phyloP scores from a whole-genome alignment of 495 filamentous ascomycete genomes.

The Durotheca rogersii region DNA sequence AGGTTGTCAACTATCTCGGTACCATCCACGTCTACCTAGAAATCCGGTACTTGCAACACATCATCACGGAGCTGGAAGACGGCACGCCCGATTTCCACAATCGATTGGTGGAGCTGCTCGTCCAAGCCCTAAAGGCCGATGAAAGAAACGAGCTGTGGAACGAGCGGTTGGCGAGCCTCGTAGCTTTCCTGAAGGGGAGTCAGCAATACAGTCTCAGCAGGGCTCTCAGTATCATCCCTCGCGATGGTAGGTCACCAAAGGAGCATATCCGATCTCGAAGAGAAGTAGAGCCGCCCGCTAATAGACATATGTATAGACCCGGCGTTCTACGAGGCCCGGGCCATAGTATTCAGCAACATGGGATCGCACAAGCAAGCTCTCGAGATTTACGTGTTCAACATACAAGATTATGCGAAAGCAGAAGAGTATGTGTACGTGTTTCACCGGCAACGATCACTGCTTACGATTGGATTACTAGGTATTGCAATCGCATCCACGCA shows the following conservation, averaged over 20 bases:
- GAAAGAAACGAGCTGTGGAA: conserved; percentile 52
- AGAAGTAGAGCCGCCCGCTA: not conserved
- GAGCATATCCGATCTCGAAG: not conserved
- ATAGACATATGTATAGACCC: conserved; percentile 60
- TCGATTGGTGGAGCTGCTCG: conserved; percentile 71
- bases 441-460: conserved; percentile 5
- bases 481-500: conserved; percentile 82
- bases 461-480: conserved; percentile 55
- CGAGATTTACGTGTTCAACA: conserved; percentile 94
- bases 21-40: conserved; percentile 68
- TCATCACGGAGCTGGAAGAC: conserved; percentile 85
- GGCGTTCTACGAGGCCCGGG: conserved; percentile 84
- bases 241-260: conserved; percentile 61
- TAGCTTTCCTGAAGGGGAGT: conserved; percentile 73
- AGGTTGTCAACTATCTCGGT: conserved; percentile 72
- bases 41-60: conserved; percentile 84
- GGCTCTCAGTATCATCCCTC: conserved; percentile 71
- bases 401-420: conserved; percentile 82
- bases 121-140: conserved; percentile 59
- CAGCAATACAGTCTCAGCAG: conserved; percentile 76
- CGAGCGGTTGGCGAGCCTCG: conserved; percentile 62
- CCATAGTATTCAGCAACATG: conserved; percentile 93
- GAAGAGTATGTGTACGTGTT: conserved; percentile 68
- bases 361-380: conserved; percentile 91
- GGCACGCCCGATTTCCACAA: conserved; percentile 85